These are phyloP conservation scores for Aspergillus unguis DNA, from an alignment of 2,329 filamentous ascomycete species.

Conservation along the genomic window DNA sequence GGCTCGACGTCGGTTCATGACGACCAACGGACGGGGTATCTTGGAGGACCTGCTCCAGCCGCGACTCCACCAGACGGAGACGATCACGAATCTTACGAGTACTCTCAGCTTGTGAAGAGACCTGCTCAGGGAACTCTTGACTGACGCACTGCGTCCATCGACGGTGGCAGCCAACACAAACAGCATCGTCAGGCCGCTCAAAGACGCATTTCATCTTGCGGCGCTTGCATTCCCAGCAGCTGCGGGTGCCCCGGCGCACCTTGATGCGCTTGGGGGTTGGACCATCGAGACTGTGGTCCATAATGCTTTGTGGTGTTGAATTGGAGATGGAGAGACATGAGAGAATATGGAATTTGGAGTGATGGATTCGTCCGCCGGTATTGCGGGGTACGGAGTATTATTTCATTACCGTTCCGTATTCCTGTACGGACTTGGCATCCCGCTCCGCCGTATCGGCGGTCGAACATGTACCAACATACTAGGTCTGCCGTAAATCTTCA, in stretches of 20 bases:
- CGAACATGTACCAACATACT: neutral
- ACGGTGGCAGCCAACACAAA: slow-evolving; percentile 1
- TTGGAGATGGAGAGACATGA: neutral
- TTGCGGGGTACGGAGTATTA: neutral
- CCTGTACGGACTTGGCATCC: too few relatives aligned
- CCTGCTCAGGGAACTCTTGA: neutral
- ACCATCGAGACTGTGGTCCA: neutral
- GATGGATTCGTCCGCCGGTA: neutral
- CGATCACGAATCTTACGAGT: neutral
- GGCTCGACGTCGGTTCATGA: neutral
- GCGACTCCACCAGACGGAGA: neutral
- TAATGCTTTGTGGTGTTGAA: neutral
- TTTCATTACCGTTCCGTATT: too few relatives aligned
- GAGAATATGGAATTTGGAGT: too few relatives aligned
- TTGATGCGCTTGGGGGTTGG: neutral
- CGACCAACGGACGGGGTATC: neutral
- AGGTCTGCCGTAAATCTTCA: neutral
- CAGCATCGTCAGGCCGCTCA: neutral
- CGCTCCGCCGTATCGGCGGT: neutral
- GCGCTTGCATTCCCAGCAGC: slow-evolving; percentile 11
- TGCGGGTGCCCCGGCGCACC: slow-evolving; percentile 5
- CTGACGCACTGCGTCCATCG: slow-evolving; percentile 1
- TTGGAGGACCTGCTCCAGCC: neutral
- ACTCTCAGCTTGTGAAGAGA: neutral
- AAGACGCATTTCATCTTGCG: slow-evolving; percentile 9